A percentile compares a stretch with the other conserved stretches of the same genome.
Evolutionary conservation across 139 green algal genomes (phyloP).

Genomic region (Micromonas commoda): DNA sequence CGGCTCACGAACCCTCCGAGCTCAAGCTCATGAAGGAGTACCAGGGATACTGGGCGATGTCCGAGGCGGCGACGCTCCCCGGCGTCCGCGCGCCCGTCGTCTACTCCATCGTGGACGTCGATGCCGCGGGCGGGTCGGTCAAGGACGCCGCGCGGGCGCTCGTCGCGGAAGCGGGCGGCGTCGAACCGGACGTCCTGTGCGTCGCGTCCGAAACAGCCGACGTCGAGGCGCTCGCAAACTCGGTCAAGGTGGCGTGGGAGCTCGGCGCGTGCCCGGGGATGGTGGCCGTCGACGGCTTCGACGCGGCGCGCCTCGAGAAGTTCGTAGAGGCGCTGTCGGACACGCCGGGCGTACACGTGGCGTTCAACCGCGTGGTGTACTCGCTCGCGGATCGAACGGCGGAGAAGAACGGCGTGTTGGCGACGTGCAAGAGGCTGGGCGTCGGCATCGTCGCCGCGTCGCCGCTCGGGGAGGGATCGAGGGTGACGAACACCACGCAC

Average conservation of each 20-base stretch:
- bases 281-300: background rate
- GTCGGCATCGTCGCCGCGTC: background rate
- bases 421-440: background rate
- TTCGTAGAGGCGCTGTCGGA: background rate
- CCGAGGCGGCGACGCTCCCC: background rate
- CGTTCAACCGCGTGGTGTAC: background rate
- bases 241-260: background rate
- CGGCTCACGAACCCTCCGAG: background rate
- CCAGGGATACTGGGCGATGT: background rate
- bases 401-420: background rate
- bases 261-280: background rate
- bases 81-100: background rate
- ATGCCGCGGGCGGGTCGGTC: background rate
- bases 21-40: background rate
- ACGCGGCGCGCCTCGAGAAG: background rate
- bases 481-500: background rate
- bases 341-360: background rate
- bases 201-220: background rate
- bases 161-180: no score
- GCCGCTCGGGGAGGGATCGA: background rate
- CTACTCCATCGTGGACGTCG: background rate
- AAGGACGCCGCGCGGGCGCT: background rate
- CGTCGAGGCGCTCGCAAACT: background rate
- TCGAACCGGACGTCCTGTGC: background rate
- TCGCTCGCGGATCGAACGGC: background rate